A percentile compares a stretch with the other conserved stretches of the same genome.
Evolutionary conservation across 2,329 filamentous ascomycete genomes (phyloP).

Genomic region (Epicoccum sorghinum): DNA sequence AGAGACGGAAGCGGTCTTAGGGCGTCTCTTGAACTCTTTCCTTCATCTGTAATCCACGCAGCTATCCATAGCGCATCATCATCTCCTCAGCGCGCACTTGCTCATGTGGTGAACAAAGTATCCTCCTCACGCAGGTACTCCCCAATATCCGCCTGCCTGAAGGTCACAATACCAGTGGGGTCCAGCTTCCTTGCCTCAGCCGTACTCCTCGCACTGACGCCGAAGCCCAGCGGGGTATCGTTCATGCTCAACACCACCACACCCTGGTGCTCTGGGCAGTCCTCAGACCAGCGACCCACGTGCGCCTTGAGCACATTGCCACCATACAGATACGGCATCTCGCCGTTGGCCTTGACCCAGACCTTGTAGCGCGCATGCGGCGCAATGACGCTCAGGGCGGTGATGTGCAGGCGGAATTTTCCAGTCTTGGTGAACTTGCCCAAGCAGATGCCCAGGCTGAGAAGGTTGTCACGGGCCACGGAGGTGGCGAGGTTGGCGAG

Average conservation of each 20-base stretch:
- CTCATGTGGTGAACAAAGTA: slow-evolving; percentile 64
- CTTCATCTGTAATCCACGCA: too few species aligned
- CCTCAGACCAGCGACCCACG: slow-evolving; percentile 84
- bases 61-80: too few species aligned
- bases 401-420: slow-evolving; percentile 94
- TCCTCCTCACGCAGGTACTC: slow-evolving; percentile 90
- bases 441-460: slow-evolving; percentile 87
- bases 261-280: slow-evolving; percentile 91
- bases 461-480: slow-evolving; percentile 78
- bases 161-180: slow-evolving; percentile 86
- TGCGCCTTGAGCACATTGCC: slow-evolving; percentile 86
- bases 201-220: slow-evolving; percentile 86
- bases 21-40: not conserved
- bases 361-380: slow-evolving; percentile 95
- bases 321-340: slow-evolving; percentile 97
- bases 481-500: slow-evolving; percentile 91
- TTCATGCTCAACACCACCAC: slow-evolving; percentile 91
- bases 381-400: slow-evolving; percentile 85
- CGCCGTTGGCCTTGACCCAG: slow-evolving; percentile 94
- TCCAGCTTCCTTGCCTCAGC: slow-evolving; percentile 83
- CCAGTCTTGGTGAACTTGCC: slow-evolving; percentile 97
- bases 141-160: slow-evolving; percentile 91
- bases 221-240: slow-evolving; percentile 88
- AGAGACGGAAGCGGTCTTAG: not conserved
- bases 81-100: too few species aligned